Base-by-base conservation (phyloP, 2,329 filamentous ascomycete species). In the Cercospora beticola region DNA sequence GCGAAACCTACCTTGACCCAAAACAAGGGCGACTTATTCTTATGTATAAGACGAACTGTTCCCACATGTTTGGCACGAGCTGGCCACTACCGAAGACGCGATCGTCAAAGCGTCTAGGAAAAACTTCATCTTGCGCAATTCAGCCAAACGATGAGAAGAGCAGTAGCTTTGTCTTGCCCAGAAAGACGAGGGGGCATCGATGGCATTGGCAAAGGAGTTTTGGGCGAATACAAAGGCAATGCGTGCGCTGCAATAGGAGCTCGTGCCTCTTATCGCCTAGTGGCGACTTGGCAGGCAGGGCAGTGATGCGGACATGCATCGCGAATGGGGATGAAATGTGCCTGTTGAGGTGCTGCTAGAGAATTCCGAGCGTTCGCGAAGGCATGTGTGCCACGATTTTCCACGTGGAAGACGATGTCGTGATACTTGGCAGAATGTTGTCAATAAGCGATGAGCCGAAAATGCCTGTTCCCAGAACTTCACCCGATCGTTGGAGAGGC, bases 91-190 rank as follows among this genome's bases (percentile, higher is more conserved):
- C 30, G 56, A 43, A 52, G 57, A 60, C 46, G 43, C 23, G 57
- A 62, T 60, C 33, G 28, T 23, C 43, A 36, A 46, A 36, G 23
- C 21, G 9, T 31, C 12, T 1, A 33, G 10, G 23, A 36, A 46
- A 64, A 62, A 61, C 9, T 31, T 56, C 62, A 43, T 54, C 67
- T 68, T 36, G 40, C 62, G 67, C 67, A 52, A 68, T 68, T 16
- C 40, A 28, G 36, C 58, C 61, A 62, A 36, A 33, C 30, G 46
- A 68, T 66, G 66, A 65, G 62, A 43, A 56, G n/a, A 68, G 57
- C 21, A 18, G 12, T 61, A 18, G 23, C 63, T 60, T 65, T 65
- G 46, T 68, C 52, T 56, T 65, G 23, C 61, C 61, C 16, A 60
- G 61, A 56, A 65, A 23, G 43, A 52, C 36, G 26, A 49, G 36